A percentile compares a stretch with the other conserved stretches of the same genome.
These are phyloP conservation scores for Auricularia cornea DNA, from an alignment of 768 basidiomycete species.

Conservation along the genomic window DNA sequence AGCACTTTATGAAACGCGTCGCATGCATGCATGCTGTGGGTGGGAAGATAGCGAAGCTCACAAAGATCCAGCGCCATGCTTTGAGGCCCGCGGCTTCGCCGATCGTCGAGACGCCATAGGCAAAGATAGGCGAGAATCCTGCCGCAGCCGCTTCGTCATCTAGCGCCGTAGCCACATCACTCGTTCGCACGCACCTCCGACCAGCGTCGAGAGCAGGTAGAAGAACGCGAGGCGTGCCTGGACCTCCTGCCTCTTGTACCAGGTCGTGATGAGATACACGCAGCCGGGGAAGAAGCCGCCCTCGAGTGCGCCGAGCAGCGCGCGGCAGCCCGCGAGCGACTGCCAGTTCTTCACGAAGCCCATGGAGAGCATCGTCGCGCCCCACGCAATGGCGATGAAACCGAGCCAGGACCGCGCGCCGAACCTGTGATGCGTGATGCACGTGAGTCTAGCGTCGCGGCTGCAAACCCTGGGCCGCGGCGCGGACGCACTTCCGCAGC, in stretches of 20 bases:
- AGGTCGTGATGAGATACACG: constrained; percentile 12
- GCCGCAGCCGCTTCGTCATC: not conserved
- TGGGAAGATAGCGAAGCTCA: not conserved
- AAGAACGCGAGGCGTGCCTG: constrained; percentile 11
- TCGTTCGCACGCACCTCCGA: not conserved
- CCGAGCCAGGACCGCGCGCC: not conserved
- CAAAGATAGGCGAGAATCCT: constrained; percentile 11
- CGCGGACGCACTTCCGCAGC: not conserved
- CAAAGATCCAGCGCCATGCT: constrained; percentile 25
- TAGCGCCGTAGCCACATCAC: not conserved
- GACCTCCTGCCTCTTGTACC: constrained; percentile 21
- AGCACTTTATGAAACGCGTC: not conserved
- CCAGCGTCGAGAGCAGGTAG: constrained; percentile 15
- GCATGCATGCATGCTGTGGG: too few species aligned
- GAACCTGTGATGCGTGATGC: not conserved
- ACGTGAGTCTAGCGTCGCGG: too few species aligned
- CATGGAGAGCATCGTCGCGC: constrained; percentile 19
- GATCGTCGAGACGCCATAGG: constrained; percentile 9
- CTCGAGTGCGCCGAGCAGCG: constrained; percentile 15
- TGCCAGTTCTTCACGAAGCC: constrained; percentile 22
- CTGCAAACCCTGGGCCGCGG: not conserved
- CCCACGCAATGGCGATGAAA: constrained; percentile 12
- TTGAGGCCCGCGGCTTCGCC: constrained; percentile 8
- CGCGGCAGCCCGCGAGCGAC: constrained; percentile 18
- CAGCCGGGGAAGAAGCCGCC: constrained; percentile 21